Evolutionary conservation across 176 grass and related monocot genomes (phyloP).

Genomic region (Phoenix roebelenii): DNA sequence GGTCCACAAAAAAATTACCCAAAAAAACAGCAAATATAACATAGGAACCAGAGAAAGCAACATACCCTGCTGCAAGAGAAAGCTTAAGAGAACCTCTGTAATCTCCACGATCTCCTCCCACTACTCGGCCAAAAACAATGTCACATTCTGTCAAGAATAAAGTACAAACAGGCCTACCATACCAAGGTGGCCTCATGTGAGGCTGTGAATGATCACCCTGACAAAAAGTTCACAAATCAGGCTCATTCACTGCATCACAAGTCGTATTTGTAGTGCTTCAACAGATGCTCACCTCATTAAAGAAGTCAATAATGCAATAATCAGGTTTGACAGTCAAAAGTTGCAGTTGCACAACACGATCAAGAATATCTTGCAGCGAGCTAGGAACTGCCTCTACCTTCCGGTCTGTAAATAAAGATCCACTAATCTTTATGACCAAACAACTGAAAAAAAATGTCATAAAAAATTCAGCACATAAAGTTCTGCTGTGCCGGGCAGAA

Average conservation of each 20-base stretch:
- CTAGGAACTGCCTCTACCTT: conserved; percentile 68
- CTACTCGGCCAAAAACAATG: conserved; percentile 72
- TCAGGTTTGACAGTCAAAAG: conserved; percentile 72
- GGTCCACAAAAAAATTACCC: no score
- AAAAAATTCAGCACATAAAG: no score
- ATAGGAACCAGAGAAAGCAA: not conserved
- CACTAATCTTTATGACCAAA: not conserved
- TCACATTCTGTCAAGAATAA: conserved; percentile 95
- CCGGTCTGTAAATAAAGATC: conserved; percentile 32
- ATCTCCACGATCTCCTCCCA: conserved; percentile 58
- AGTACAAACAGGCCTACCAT: conserved; percentile 79
- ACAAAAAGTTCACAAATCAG: conserved; percentile 2
- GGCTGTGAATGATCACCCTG: conserved; percentile 37
- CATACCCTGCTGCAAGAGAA: conserved; percentile 62
- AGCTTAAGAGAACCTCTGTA: conserved; percentile 73
- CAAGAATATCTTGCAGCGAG: conserved; percentile 57
- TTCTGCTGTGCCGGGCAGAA: not conserved
- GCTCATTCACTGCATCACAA: not conserved
- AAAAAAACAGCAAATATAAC: no score
- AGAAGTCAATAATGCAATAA: conserved; percentile 88
- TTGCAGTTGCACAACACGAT: conserved; percentile 48
- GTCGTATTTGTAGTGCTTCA: not conserved
- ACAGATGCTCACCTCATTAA: conserved; percentile 49
- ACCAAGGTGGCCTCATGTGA: conserved; percentile 54
- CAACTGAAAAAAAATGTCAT: no score